phyloP scores from a whole-genome alignment of 768 basidiomycete genomes.

The Podaxis sp. region DNA sequence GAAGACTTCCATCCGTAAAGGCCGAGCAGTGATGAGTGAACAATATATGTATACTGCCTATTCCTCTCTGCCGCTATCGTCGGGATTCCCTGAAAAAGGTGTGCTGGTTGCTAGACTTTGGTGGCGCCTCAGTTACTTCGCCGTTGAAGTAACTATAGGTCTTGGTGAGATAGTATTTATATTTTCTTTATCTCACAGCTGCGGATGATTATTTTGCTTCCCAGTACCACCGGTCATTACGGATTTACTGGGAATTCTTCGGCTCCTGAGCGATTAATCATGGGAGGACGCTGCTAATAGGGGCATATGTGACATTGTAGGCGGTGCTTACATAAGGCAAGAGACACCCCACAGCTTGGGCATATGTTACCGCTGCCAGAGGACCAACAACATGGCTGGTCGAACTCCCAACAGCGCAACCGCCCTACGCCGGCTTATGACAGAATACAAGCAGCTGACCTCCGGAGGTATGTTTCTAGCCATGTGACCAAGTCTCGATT shows the following conservation, averaged over 20 bases:
- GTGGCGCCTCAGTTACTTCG: not conserved
- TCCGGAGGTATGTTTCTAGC: conserved; percentile 54
- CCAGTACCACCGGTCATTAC: not conserved
- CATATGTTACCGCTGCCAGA: not conserved
- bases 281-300: not conserved
- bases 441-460: conserved; percentile 86
- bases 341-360: not conserved
- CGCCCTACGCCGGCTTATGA: conserved; percentile 86
- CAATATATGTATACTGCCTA: not conserved
- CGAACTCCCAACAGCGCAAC: conserved; percentile 59
- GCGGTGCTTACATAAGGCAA: conserved; percentile 6
- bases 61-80: conserved; percentile 3
- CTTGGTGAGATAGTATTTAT: not conserved
- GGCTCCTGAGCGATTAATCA: not conserved
- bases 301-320: not conserved
- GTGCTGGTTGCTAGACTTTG: conserved; percentile 5
- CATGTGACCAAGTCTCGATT: not conserved
- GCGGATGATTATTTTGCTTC: not conserved
- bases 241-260: not conserved
- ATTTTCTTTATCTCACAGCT: not conserved
- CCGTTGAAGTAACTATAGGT: not conserved
- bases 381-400: conserved; percentile 33
- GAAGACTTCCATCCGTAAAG: conserved; percentile 9
- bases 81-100: not conserved
- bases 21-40: not conserved